Evolutionary conservation across 2,329 filamentous ascomycete species (phyloP).

Genomic region (Paraconiothyrium brasiliense): DNA sequence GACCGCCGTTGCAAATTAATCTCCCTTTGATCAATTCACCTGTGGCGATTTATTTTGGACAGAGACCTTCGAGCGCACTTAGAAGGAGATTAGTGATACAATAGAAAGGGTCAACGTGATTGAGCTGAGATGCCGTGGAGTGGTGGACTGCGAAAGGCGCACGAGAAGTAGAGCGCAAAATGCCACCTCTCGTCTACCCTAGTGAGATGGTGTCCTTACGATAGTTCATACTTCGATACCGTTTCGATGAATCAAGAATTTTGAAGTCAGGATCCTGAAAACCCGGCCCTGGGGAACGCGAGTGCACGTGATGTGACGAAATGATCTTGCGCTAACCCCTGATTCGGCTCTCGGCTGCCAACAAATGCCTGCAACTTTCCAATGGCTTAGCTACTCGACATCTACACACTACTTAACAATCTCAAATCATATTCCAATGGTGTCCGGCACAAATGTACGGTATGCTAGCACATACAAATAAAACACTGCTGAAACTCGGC

Average conservation of each 20-base stretch:
- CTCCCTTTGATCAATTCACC: slow-evolving; percentile 8
- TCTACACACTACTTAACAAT: background rate
- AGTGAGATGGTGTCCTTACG: too few relatives aligned
- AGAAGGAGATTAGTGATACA: slow-evolving; percentile 28
- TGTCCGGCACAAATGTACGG: slow-evolving; percentile 19
- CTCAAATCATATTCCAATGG: slow-evolving; percentile 16
- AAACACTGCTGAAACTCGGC: slow-evolving; percentile 14
- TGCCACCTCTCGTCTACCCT: too few relatives aligned
- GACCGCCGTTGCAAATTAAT: slow-evolving; percentile 9
- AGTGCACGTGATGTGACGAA: slow-evolving; percentile 20
- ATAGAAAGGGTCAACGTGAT: slow-evolving; percentile 26
- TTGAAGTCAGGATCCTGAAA: too few relatives aligned
- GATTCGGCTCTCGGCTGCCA: slow-evolving; percentile 29
- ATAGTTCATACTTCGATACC: too few relatives aligned
- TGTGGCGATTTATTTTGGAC: slow-evolving; percentile 10
- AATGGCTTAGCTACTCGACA: background rate
- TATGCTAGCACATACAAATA: background rate
- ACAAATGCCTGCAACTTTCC: slow-evolving; percentile 7
- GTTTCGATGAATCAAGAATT: too few relatives aligned
- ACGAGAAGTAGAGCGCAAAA: background rate
- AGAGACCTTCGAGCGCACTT: slow-evolving; percentile 32
- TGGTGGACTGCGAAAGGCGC: slow-evolving; percentile 26
- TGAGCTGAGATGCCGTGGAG: slow-evolving; percentile 31
- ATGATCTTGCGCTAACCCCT: slow-evolving; percentile 20
- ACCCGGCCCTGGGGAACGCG: background rate